A percentile compares a stretch with the other conserved stretches of the same genome.
These are phyloP conservation scores for Lithospermum erythrorhizon DNA, from an alignment of 257 asterid species.

Conservation along the genomic window DNA sequence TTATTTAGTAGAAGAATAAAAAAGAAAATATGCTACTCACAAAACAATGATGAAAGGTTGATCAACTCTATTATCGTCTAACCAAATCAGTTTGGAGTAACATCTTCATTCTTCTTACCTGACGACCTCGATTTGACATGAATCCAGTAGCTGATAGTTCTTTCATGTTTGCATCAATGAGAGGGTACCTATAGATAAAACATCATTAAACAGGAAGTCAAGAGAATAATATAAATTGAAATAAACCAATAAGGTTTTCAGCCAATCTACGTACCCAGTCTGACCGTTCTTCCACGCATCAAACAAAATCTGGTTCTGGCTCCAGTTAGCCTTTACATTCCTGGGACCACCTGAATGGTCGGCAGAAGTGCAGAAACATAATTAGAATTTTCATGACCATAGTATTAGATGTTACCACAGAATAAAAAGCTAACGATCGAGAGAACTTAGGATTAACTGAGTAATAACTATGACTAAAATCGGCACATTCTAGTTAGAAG, in stretches of 20 bases:
- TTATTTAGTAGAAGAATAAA: too few relatives aligned
- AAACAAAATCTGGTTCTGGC: conserved; percentile 59
- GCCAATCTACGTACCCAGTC: conserved; percentile 49
- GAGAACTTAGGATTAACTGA: background rate
- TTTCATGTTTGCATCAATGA: conserved; percentile 87
- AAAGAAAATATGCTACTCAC: background rate
- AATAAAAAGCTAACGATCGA: background rate
- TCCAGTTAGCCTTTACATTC: conserved; percentile 51
- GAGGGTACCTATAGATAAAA: conserved; percentile 54
- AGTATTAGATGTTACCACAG: background rate
- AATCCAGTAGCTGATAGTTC: conserved; percentile 75
- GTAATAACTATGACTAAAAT: background rate
- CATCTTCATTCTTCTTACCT: conserved; percentile 28
- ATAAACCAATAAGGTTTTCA: background rate
- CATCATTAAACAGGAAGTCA: too few relatives aligned
- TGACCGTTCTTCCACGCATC: conserved; percentile 72
- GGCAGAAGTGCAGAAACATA: background rate
- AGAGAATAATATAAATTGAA: background rate
- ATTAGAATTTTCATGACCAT: background rate
- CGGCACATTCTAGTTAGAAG: background rate
- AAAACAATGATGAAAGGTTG: background rate
- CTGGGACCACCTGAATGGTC: conserved; percentile 64
- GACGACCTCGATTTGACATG: conserved; percentile 98
- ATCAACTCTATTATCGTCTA: background rate
- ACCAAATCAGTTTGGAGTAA: background rate